Conservation (phyloP, 73 alveolate species). For the Stentor roeselii region DNA sequence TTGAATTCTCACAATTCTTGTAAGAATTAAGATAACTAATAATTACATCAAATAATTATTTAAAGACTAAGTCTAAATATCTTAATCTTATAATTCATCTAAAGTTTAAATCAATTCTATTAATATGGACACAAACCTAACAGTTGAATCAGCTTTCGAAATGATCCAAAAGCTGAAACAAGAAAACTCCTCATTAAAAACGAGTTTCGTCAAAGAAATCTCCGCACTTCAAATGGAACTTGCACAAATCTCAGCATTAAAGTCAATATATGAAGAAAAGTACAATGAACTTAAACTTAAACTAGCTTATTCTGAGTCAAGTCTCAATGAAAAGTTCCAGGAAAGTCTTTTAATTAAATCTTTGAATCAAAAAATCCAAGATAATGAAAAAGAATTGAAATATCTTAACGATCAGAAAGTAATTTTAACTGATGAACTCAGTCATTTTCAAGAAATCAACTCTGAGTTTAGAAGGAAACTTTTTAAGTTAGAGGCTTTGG, state of each 20-base stretch:
- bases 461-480: not conserved
- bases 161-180: not conserved
- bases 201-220: not conserved
- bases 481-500: not conserved
- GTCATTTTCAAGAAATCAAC: no score
- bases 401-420: not conserved
- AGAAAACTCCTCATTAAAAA: not conserved
- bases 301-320: not conserved
- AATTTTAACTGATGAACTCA: no score
- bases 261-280: not conserved
- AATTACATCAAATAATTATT: no score
- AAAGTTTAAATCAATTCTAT: no score
- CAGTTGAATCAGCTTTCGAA: no score
- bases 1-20: no score
- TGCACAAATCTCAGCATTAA: not conserved
- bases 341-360: not conserved
- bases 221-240: not conserved
- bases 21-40: no score
- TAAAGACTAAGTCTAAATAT: no score
- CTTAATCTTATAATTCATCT: no score
- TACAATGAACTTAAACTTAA: not conserved
- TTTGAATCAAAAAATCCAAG: no score
- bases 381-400: not conserved
- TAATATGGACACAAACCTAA: no score
- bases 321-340: not conserved